Conservation (phyloP, 1,284 basidiomycete genomes). For the Apiotrichum gracile region DNA sequence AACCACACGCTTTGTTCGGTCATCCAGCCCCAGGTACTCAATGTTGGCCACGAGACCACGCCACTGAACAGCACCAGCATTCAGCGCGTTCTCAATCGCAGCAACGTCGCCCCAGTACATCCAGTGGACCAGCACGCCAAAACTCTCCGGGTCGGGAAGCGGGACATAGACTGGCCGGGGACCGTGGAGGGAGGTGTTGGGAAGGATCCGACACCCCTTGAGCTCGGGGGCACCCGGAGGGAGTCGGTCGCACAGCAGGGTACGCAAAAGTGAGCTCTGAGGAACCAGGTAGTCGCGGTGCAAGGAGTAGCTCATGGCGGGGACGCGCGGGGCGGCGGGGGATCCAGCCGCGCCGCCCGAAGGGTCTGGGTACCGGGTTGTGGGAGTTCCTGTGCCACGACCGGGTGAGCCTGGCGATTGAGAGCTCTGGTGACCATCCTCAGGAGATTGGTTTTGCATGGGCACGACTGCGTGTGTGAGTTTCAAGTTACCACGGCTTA, state of each 20-base stretch:
- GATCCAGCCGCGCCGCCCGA: background rate
- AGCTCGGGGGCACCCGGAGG: slow-evolving; percentile 8
- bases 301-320: slow-evolving; percentile 36
- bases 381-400: background rate
- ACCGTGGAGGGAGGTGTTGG: slow-evolving; percentile 6
- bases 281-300: slow-evolving; percentile 45
- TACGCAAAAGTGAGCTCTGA: slow-evolving; percentile 41
- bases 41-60: slow-evolving; percentile 44
- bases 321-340: background rate
- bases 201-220: slow-evolving; percentile 9
- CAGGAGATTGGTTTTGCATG: background rate
- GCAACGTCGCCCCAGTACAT: slow-evolving; percentile 44
- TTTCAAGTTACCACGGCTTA: background rate
- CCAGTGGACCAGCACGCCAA: slow-evolving; percentile 44
- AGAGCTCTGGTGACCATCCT: background rate
- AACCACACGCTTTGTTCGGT: slow-evolving; percentile 37
- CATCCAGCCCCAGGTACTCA: slow-evolving; percentile 43
- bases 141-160: slow-evolving; percentile 42
- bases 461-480: slow-evolving; percentile 1
- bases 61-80: slow-evolving; percentile 37
- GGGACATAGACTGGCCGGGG: slow-evolving; percentile 32
- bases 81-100: slow-evolving; percentile 35
- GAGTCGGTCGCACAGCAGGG: slow-evolving; percentile 24
- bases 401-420: background rate
- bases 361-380: background rate